Evolutionary conservation across 2,329 filamentous ascomycete species (phyloP).

Genomic region (Penicillium sp.): DNA sequence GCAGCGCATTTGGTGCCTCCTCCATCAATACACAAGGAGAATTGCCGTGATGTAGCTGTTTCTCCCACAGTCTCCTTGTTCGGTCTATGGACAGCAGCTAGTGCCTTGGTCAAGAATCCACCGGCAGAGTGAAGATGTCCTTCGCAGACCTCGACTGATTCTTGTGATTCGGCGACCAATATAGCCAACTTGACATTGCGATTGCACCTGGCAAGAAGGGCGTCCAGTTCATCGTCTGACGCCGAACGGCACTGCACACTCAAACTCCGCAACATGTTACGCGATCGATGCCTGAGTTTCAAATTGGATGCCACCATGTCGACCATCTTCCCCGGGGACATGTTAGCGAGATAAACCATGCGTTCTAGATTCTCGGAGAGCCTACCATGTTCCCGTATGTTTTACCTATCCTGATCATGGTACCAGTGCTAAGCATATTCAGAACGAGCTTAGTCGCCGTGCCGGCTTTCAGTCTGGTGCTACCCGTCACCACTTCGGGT

Average conservation of each 20-base stretch:
- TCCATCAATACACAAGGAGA: slow-evolving; percentile 45
- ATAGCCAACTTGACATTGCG: slow-evolving; percentile 38
- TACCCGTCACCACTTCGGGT: slow-evolving; percentile 49
- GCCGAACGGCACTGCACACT: slow-evolving; percentile 18
- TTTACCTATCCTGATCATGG: slow-evolving; percentile 45
- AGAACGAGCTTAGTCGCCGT: slow-evolving; percentile 49
- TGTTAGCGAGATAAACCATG: not conserved
- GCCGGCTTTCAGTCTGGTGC: slow-evolving; percentile 49
- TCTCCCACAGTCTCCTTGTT: not conserved
- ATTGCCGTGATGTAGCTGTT: not conserved
- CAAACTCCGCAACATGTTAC: slow-evolving; percentile 35
- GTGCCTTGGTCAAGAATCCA: slow-evolving; percentile 27
- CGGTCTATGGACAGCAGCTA: slow-evolving; percentile 12
- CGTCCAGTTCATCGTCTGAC: slow-evolving; percentile 30
- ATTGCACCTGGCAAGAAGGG: slow-evolving; percentile 28
- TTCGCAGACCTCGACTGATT: slow-evolving; percentile 26
- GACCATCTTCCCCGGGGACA: slow-evolving; percentile 30
- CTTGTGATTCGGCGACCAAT: slow-evolving; percentile 27
- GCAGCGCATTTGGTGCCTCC: slow-evolving; percentile 48
- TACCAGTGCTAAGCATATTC: slow-evolving; percentile 49
- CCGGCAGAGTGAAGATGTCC: slow-evolving; percentile 21
- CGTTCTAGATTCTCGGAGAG: not conserved
- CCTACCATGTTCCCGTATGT: slow-evolving; percentile 46
- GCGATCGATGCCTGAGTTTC: slow-evolving; percentile 39
- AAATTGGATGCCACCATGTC: slow-evolving; percentile 42